Evolutionary conservation across 2,329 filamentous ascomycete species (phyloP).

Genomic region (Orbilia brochopaga): DNA sequence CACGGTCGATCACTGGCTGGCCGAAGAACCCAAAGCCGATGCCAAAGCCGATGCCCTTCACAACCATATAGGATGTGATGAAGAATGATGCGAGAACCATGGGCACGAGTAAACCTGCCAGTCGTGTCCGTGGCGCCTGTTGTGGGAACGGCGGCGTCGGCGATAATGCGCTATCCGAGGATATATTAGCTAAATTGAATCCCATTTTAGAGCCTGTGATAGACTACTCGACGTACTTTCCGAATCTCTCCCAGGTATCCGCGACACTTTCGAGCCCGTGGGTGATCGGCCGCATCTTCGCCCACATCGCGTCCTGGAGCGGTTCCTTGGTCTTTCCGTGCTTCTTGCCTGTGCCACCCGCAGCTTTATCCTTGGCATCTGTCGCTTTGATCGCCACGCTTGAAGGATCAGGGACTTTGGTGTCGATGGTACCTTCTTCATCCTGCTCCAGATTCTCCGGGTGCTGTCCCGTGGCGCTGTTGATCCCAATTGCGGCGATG

Average conservation of each 20-base stretch:
- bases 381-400: constrained; percentile 64
- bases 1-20: constrained; percentile 72
- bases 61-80: constrained; percentile 66
- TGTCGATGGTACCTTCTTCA: constrained; percentile 60
- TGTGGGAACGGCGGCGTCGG: constrained; percentile 69
- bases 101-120: constrained; percentile 65
- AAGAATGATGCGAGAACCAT: constrained; percentile 64
- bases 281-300: constrained; percentile 76
- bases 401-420: constrained; percentile 68
- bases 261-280: constrained; percentile 66
- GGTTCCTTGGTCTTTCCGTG: constrained; percentile 73
- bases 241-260: constrained; percentile 70
- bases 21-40: constrained; percentile 80
- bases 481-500: constrained; percentile 73
- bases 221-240: constrained; percentile 58
- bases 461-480: constrained; percentile 77
- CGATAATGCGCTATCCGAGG: constrained; percentile 64
- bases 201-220: background rate
- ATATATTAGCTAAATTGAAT: constrained; percentile 25
- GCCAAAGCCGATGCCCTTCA: constrained; percentile 71
- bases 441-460: constrained; percentile 66
- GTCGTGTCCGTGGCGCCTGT: constrained; percentile 63
- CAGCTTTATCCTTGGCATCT: constrained; percentile 63
- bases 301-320: constrained; percentile 77
- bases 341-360: constrained; percentile 61